Evolutionary conservation across 805 yeast genomes (phyloP).

Genomic region (Metahyphopichia silvanorum): DNA sequence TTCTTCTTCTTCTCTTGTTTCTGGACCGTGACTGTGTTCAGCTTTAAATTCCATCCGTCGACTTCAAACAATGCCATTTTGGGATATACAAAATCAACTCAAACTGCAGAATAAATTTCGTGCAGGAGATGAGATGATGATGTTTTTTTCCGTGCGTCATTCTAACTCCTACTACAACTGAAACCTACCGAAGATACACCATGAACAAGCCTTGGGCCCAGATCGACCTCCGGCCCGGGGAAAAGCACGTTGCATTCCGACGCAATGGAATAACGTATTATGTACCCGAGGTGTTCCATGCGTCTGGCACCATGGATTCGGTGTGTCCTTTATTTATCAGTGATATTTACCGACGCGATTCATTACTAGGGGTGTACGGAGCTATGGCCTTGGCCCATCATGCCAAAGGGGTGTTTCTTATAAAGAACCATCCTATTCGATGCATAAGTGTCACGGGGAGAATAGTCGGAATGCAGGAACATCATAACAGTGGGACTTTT

Average conservation of each 20-base stretch:
- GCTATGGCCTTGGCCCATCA: background rate
- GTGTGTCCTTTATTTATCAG: conserved; percentile 23
- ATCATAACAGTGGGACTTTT: too few relatives aligned
- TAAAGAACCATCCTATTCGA: conserved; percentile 34
- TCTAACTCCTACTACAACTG: too few relatives aligned
- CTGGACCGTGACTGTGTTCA: conserved; percentile 42
- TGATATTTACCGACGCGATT: conserved; percentile 19
- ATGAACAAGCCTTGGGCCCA: too few relatives aligned
- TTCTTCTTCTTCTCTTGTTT: conserved; percentile 25
- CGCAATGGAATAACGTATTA: conserved; percentile 20
- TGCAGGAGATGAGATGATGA: too few relatives aligned
- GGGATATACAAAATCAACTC: too few relatives aligned
- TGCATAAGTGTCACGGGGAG: conserved; percentile 23
- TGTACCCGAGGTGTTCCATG: conserved; percentile 32
- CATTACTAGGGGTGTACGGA: conserved; percentile 1
- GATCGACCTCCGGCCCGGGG: conserved; percentile 33
- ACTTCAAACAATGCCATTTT: conserved; percentile 72
- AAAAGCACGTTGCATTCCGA: conserved; percentile 30
- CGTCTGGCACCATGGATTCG: conserved; percentile 20
- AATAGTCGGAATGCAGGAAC: too few relatives aligned
- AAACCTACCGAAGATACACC: too few relatives aligned
- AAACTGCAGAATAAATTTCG: too few relatives aligned
- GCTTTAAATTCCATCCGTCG: conserved; percentile 76
- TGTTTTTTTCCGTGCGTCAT: too few relatives aligned
- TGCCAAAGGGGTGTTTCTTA: conserved; percentile 9